Conservation (phyloP, 139 green algal species). For the Micromonas commoda region DNA sequence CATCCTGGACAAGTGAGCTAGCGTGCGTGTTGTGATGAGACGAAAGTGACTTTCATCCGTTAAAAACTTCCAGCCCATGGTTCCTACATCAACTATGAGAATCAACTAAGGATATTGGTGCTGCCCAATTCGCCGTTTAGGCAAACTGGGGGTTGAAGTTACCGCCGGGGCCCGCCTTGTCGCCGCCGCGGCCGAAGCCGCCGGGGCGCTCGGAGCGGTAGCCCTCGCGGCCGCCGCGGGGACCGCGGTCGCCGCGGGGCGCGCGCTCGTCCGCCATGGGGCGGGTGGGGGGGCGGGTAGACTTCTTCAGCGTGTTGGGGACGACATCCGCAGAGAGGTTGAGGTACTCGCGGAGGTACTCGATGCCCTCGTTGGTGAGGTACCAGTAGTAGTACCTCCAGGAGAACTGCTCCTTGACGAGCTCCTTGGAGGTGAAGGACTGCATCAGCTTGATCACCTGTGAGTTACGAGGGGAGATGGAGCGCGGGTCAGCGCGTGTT, state of each 20-base stretch:
- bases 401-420: slow-evolving; percentile 91
- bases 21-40: too few relatives aligned
- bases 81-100: too few relatives aligned
- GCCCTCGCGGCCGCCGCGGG: slow-evolving; percentile 51
- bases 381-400: slow-evolving; percentile 99
- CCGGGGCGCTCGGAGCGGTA: slow-evolving; percentile 38
- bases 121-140: too few relatives aligned
- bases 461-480: not conserved
- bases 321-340: slow-evolving; percentile 87
- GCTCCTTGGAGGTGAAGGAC: slow-evolving; percentile 91
- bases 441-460: slow-evolving; percentile 97
- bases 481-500: not conserved
- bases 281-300: slow-evolving; percentile 59
- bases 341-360: slow-evolving; percentile 96
- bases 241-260: slow-evolving; percentile 42
- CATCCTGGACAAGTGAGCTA: not conserved
- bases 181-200: slow-evolving; percentile 47
- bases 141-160: not conserved
- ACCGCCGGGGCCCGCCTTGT: slow-evolving; percentile 39
- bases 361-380: slow-evolving; percentile 95
- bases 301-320: slow-evolving; percentile 80
- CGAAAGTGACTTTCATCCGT: too few relatives aligned
- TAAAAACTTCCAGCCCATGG: too few relatives aligned
- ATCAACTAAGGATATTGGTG: too few relatives aligned
- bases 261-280: slow-evolving; percentile 10